These are phyloP conservation scores for Cadophora malorum DNA, from an alignment of 2,329 filamentous ascomycete species.

Conservation along the genomic window DNA sequence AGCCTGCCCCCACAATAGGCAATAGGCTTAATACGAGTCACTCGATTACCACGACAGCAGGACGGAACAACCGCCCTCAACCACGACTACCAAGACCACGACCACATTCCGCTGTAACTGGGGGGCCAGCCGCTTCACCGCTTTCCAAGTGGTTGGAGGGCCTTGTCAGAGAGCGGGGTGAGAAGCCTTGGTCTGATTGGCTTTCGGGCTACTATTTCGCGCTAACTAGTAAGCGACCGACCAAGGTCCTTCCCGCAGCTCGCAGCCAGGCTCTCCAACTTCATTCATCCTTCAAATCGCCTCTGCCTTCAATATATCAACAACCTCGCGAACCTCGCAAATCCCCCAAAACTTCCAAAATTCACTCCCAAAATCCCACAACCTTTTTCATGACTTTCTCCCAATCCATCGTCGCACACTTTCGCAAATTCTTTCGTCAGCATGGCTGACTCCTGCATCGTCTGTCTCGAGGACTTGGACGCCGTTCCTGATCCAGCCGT, in stretches of 20 bases:
- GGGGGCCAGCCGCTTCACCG: conserved; percentile 18
- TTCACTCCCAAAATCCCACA: conserved; percentile 15
- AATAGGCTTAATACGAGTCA: conserved; percentile 26
- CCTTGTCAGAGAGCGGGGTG: conserved; percentile 12
- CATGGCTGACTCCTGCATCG: conserved; percentile 70
- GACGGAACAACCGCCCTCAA: neutral
- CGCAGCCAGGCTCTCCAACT: conserved; percentile 19
- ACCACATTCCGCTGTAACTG: neutral
- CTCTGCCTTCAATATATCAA: conserved; percentile 6
- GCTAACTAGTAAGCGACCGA: conserved; percentile 16
- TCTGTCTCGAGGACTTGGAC: conserved; percentile 68
- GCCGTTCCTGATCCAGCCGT: conserved; percentile 32
- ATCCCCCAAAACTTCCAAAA: conserved; percentile 9
- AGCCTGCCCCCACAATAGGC: conserved; percentile 25
- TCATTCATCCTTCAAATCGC: conserved; percentile 17
- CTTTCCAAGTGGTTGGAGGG: conserved; percentile 15
- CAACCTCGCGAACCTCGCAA: conserved; percentile 11
- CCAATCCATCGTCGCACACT: conserved; percentile 26
- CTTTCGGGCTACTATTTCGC: neutral
- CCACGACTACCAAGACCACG: neutral
- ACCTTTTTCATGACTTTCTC: conserved; percentile 44
- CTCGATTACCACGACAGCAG: neutral
- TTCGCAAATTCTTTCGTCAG: conserved; percentile 35
- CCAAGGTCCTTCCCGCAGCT: conserved; percentile 19
- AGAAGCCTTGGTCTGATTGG: neutral